Evolutionary conservation across 2,329 filamentous ascomycete species (phyloP).

Genomic region (Fusarium acutatum): DNA sequence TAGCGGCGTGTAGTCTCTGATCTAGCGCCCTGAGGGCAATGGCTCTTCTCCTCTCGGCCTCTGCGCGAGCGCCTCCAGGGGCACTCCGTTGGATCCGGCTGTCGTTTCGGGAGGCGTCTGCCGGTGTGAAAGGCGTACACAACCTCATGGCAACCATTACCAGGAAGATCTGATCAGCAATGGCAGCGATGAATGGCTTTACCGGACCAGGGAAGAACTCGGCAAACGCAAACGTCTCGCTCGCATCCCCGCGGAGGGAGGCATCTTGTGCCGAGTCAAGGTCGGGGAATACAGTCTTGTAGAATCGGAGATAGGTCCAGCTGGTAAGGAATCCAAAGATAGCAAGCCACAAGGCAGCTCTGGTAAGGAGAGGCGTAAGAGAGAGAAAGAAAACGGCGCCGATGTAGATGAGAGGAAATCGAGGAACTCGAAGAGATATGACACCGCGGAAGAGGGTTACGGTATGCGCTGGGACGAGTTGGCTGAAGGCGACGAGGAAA

Average conservation of each 20-base stretch:
- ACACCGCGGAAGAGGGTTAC: conserved; percentile 91
- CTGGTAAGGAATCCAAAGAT: conserved; percentile 84
- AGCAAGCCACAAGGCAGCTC: conserved; percentile 81
- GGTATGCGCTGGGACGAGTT: conserved; percentile 96
- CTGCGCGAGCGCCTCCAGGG: conserved; percentile 79
- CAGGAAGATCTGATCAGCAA: conserved; percentile 75
- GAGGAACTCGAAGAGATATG: conserved; percentile 84
- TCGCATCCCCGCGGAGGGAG: conserved; percentile 85
- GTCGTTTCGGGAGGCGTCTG: conserved; percentile 79
- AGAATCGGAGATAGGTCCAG: conserved; percentile 97
- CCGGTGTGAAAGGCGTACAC: conserved; percentile 85
- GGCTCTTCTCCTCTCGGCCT: conserved; percentile 89
- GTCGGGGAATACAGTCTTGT: conserved; percentile 78
- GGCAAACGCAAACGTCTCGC: conserved; percentile 94
- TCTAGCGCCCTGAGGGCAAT: conserved; percentile 91
- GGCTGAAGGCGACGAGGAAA: conserved; percentile 97
- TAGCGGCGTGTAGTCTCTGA: conserved; percentile 88
- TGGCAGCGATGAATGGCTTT: conserved; percentile 77
- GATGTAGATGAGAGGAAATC: conserved; percentile 77
- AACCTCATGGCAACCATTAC: conserved; percentile 78
- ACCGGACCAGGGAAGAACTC: conserved; percentile 91
- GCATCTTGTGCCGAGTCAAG: conserved; percentile 69
- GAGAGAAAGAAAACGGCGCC: conserved; percentile 73
- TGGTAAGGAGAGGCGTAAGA: conserved; percentile 66
- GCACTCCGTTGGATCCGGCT: conserved; percentile 61